Conservation (phyloP, 2,329 filamentous ascomycete genomes). For the Ceratocystis smalleyi region DNA sequence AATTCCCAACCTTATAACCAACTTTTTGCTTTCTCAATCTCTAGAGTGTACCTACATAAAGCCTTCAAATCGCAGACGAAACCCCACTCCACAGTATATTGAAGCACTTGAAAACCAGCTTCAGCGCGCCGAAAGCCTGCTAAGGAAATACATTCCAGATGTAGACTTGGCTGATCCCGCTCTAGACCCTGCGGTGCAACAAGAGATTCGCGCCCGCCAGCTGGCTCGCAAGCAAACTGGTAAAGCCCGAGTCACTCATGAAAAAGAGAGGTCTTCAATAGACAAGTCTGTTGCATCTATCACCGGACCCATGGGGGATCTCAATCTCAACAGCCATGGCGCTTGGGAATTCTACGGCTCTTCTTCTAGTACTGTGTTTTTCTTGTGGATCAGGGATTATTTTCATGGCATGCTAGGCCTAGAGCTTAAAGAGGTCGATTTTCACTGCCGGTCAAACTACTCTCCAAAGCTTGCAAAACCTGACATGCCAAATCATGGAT, state of each 20-base stretch:
- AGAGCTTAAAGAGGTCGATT: not conserved
- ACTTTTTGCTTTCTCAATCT: conserved; percentile 19
- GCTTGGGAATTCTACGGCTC: conserved; percentile 92
- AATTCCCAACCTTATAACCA: not conserved
- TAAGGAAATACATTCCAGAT: conserved; percentile 68
- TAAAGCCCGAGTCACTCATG: conserved; percentile 19
- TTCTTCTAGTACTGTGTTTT: conserved; percentile 80
- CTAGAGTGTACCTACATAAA: conserved; percentile 91
- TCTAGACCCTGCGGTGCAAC: conserved; percentile 61
- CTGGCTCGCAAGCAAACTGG: conserved; percentile 32
- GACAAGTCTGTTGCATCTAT: conserved; percentile 67
- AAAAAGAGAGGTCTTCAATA: conserved; percentile 33
- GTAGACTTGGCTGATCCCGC: conserved; percentile 73
- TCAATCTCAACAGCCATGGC: conserved; percentile 81
- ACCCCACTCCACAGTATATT: conserved; percentile 83
- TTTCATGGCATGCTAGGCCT: conserved; percentile 58
- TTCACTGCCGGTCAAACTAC: not conserved
- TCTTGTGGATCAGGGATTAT: conserved; percentile 73
- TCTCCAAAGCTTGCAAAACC: conserved; percentile 36
- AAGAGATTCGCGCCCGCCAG: conserved; percentile 46
- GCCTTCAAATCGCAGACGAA: conserved; percentile 77
- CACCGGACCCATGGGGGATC: conserved; percentile 80
- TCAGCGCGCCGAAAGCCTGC: conserved; percentile 64
- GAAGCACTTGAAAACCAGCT: conserved; percentile 73
- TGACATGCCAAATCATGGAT: conserved; percentile 27